These are phyloP conservation scores for Metarhizium humberi DNA, from an alignment of 2,329 filamentous ascomycete genomes.

Conservation along the genomic window DNA sequence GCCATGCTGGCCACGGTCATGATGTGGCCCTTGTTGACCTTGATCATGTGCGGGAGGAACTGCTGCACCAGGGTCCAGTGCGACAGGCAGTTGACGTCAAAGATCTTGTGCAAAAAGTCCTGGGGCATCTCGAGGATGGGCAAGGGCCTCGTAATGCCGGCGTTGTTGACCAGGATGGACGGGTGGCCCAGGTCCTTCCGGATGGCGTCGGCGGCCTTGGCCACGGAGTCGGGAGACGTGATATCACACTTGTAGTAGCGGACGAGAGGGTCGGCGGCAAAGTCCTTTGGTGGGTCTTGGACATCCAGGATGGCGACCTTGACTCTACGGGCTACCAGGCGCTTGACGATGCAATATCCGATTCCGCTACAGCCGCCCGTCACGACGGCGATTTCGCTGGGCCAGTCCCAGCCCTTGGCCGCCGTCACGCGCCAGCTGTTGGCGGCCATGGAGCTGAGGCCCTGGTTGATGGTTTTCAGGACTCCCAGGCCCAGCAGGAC, in stretches of 20 bases:
- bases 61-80: constrained; percentile 56
- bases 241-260: constrained; percentile 29
- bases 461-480: constrained; percentile 13
- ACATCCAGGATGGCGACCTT: constrained; percentile 64
- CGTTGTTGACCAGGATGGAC: constrained; percentile 64
- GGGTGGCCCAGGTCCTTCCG: constrained; percentile 45
- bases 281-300: constrained; percentile 16
- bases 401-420: constrained; percentile 24
- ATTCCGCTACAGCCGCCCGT: constrained; percentile 36
- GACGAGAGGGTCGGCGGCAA: constrained; percentile 13
- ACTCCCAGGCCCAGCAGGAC: constrained; percentile 16
- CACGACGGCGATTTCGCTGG: constrained; percentile 31
- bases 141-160: constrained; percentile 50
- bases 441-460: constrained; percentile 16
- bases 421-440: constrained; percentile 19
- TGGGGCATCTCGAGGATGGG: constrained; percentile 48
- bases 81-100: constrained; percentile 58
- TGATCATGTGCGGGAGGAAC: constrained; percentile 57
- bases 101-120: constrained; percentile 50
- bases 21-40: constrained; percentile 58
- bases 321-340: constrained; percentile 31
- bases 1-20: constrained; percentile 62
- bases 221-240: constrained; percentile 33
- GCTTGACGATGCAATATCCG: constrained; percentile 25
- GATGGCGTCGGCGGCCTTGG: constrained; percentile 28